Evolutionary conservation across 2,329 filamentous ascomycete genomes (phyloP), one percentile per base, ranked within the genome.

Genomic region (Chaetomium globosum): DNA sequence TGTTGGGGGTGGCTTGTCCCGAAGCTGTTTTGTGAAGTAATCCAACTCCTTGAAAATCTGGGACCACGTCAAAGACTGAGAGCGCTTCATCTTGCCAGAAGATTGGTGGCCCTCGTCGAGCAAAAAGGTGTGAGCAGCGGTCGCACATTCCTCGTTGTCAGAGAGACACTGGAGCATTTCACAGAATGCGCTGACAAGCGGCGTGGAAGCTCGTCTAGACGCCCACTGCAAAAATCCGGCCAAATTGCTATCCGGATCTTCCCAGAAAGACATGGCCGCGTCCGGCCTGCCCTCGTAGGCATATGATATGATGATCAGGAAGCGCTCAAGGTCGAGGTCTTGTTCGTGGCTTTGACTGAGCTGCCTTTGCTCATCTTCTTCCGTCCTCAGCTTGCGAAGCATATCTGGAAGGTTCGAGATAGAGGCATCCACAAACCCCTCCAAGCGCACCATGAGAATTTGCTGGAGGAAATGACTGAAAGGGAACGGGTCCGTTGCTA

Each of bases 181-280:
- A 76, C 95, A 99, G 72, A 98, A 99, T 13, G 94, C 93, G 67
- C 92, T 95, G 65, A 96, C 93, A 28, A 97, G 85, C n/a, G 95
- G 95, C 0, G 96, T 97, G 0, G 96, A 97, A 67, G 96, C 93
- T 72, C 95, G 85, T 71, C 92, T 89, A 3, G 95, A 97, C n/a
- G 93, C 91, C 95, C 95, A 99, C 69, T 96, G 91, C 75, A 99
- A 84, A 75, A 99, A 99, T 0, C 95, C 95, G 68, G 93, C 91
- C 36, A 99, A 81, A 71, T 97, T 97, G 74, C 93, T 93, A 72
- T 99, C 95, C 1, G 90, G 88, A 74, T 97, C 93, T 36, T 86
- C 85, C 95, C 95, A 99, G 71, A 98, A 98, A 54, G 89, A 90
- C 73, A 91, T 87, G 10, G 93, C 92, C 30, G 92, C 90, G 59